Percentiles rank a stretch among this genome's conserved stretches.
These are phyloP conservation scores for Penicillium diatomitis DNA, from an alignment of 495 filamentous ascomycete species.

Conservation along the genomic window DNA sequence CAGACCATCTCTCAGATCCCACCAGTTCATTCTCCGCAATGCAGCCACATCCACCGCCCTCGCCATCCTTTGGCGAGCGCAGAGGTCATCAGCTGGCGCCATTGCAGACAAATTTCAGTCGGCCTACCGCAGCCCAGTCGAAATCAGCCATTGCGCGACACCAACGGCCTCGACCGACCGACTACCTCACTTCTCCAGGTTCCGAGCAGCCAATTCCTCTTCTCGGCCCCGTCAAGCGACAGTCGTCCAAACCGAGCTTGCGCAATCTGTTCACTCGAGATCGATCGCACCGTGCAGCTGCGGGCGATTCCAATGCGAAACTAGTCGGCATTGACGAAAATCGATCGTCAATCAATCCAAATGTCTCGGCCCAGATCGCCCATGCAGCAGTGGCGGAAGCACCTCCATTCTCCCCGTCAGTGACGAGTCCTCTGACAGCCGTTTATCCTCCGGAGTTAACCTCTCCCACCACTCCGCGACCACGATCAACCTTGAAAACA, in stretches of 20 bases:
- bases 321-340: constrained; percentile 29
- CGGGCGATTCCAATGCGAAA: constrained; percentile 14
- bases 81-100: constrained; percentile 31
- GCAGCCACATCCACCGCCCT: constrained; percentile 4
- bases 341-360: constrained; percentile 4
- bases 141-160: constrained; percentile 11
- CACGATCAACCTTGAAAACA: constrained; percentile 16
- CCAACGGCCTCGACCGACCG: constrained; percentile 33
- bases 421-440: constrained; percentile 20
- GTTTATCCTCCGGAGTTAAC: constrained; percentile 20
- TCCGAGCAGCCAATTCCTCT: constrained; percentile 26
- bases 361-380: background rate
- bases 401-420: constrained; percentile 17
- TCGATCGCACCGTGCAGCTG: constrained; percentile 17
- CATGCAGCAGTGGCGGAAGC: constrained; percentile 8
- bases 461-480: constrained; percentile 18
- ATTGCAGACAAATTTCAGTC: constrained; percentile 34
- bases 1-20: background rate
- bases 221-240: constrained; percentile 25
- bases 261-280: constrained; percentile 34
- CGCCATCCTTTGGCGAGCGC: constrained; percentile 29
- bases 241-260: constrained; percentile 32
- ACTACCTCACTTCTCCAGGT: constrained; percentile 23
- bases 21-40: constrained; percentile 1
- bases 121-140: constrained; percentile 15